Conservation (phyloP, 2,329 filamentous ascomycete genomes). For the Sclerotinia trifoliorum region DNA sequence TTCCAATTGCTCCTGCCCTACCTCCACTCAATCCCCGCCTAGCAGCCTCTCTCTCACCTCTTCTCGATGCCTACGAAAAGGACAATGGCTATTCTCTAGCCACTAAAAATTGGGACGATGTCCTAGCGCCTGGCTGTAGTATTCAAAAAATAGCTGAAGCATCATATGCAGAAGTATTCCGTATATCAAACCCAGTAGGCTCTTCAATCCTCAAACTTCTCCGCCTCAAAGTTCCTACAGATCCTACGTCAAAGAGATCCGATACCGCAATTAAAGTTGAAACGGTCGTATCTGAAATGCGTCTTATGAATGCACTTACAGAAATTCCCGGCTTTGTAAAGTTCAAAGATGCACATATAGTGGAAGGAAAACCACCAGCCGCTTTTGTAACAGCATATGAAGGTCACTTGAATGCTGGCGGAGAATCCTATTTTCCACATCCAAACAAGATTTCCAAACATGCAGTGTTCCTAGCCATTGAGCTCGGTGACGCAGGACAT, state of each 20-base stretch:
- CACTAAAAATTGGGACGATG: conserved; percentile 50
- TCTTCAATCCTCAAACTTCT: conserved; percentile 66
- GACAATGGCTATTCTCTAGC: conserved; percentile 26
- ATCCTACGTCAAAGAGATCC: conserved; percentile 27
- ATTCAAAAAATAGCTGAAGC: conserved; percentile 66
- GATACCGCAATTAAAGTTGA: conserved; percentile 38
- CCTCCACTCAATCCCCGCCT: conserved; percentile 7
- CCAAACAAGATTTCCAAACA: conserved; percentile 58
- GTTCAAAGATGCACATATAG: conserved; percentile 63
- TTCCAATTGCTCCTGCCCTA: background rate
- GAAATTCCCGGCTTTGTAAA: conserved; percentile 64
- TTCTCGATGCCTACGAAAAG: conserved; percentile 29
- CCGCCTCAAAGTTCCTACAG: conserved; percentile 45
- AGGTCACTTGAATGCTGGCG: conserved; percentile 26
- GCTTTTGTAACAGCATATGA: conserved; percentile 55
- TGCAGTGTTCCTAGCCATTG: conserved; percentile 60
- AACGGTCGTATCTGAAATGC: conserved; percentile 57
- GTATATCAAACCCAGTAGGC: conserved; percentile 57
- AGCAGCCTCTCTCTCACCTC: conserved; percentile 27
- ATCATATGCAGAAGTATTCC: conserved; percentile 65
- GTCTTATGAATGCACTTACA: conserved; percentile 62
- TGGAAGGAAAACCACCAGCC: conserved; percentile 54
- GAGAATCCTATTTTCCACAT: conserved; percentile 57
- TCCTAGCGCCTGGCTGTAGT: conserved; percentile 52
- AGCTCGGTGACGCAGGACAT: conserved; percentile 61